phyloP scores from a whole-genome alignment of 371 early-diverging fungal genomes.

The Furculomyces boomerangus region DNA sequence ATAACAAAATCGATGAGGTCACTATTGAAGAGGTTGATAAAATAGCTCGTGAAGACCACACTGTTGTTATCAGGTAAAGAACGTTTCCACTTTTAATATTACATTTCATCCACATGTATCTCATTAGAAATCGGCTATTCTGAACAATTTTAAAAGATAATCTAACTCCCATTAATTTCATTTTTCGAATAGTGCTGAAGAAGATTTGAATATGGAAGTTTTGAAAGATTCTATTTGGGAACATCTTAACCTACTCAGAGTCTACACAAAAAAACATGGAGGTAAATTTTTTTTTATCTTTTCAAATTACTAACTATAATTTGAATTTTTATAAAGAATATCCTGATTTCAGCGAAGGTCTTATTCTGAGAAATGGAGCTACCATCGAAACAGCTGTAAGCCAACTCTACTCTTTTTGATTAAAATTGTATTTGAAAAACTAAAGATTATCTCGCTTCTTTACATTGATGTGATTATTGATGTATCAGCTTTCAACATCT shows the following conservation, averaged over 20 bases:
- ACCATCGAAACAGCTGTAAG: slow-evolving; percentile 75
- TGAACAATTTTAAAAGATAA: no score
- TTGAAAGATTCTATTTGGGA: slow-evolving; percentile 84
- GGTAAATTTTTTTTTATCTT: background rate
- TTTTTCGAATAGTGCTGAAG: slow-evolving; percentile 76
- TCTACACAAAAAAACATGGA: slow-evolving; percentile 97
- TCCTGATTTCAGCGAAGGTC: slow-evolving; percentile 91
- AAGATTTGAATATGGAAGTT: slow-evolving; percentile 87
- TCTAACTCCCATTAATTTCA: no score
- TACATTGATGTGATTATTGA: background rate
- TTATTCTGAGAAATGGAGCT: slow-evolving; percentile 73
- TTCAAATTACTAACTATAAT: background rate
- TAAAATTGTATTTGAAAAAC: no score
- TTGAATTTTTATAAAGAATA: slow-evolving; percentile 28
- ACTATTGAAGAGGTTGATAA: slow-evolving; percentile 91
- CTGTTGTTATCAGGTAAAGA: slow-evolving; percentile 54
- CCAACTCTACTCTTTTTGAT: no score
- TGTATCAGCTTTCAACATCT: background rate
- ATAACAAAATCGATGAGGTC: slow-evolving; percentile 98
- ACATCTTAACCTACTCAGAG: slow-evolving; percentile 67
- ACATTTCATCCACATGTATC: no score
- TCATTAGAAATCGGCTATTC: no score
- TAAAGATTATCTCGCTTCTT: background rate
- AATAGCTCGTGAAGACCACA: slow-evolving; percentile 69
- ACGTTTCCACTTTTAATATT: no score